Evolutionary conservation across 2,329 filamentous ascomycete genomes (phyloP).

Genomic region (Trichophyton equinum): DNA sequence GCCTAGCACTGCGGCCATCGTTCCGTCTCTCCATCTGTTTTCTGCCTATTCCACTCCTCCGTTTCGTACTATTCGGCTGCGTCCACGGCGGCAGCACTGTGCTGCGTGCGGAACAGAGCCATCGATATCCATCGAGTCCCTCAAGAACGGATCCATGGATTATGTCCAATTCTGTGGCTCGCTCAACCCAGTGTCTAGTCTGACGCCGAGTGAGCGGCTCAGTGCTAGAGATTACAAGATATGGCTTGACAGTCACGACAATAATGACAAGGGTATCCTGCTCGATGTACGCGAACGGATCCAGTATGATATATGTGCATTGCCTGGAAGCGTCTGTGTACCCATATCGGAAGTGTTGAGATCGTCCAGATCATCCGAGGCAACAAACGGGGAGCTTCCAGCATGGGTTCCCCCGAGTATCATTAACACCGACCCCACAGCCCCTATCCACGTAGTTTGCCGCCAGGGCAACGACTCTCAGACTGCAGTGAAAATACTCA

Average conservation of each 20-base stretch:
- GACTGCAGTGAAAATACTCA: conserved; percentile 31
- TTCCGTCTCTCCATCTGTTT: conserved; percentile 31
- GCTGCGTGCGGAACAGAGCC: conserved; percentile 58
- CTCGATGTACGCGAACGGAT: conserved; percentile 76
- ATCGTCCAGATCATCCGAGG: conserved; percentile 11
- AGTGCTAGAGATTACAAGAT: conserved; percentile 48
- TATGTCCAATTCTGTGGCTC: conserved; percentile 80
- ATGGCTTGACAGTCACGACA: conserved; percentile 6
- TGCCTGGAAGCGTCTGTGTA: conserved; percentile 59
- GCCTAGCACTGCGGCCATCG: conserved; percentile 13
- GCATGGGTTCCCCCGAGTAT: not conserved
- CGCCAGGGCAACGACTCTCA: conserved; percentile 40
- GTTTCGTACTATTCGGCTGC: conserved; percentile 66
- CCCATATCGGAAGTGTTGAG: conserved; percentile 32
- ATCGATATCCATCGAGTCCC: conserved; percentile 49
- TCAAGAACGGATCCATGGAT: conserved; percentile 57
- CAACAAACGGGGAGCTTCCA: not conserved
- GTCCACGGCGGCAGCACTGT: conserved; percentile 56
- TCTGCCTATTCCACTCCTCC: conserved; percentile 31
- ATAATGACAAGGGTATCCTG: conserved; percentile 41
- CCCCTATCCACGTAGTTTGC: conserved; percentile 35
- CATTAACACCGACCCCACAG: conserved; percentile 5
- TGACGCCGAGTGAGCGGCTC: conserved; percentile 55
- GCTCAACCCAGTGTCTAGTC: conserved; percentile 40
- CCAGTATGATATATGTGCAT: conserved; percentile 67